Evolutionary conservation across 495 filamentous ascomycete species (phyloP).

Genomic region (Penicillium canescens): DNA sequence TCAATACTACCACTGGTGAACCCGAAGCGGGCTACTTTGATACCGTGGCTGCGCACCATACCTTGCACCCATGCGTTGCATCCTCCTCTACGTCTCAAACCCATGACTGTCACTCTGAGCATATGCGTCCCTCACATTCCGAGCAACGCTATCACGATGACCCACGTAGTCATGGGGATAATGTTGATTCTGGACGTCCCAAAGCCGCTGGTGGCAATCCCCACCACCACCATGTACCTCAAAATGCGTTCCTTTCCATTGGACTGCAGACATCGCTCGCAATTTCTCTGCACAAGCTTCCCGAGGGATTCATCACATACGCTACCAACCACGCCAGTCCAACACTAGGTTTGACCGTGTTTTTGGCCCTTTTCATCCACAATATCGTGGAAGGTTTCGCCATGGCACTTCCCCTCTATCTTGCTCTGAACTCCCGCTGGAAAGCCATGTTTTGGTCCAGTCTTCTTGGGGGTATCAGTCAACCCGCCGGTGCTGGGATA

Average conservation of each 20-base stretch:
- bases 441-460: conserved; percentile 84
- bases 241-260: conserved; percentile 90
- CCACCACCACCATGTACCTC: conserved; percentile 95
- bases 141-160: conserved; percentile 10
- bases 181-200: conserved; percentile 24
- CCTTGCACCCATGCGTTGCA: conserved; percentile 1
- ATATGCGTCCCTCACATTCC: conserved; percentile 2
- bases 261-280: conserved; percentile 91
- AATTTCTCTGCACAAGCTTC: conserved; percentile 94
- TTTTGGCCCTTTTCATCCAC: conserved; percentile 94
- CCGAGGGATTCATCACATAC: conserved; percentile 98
- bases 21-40: conserved; percentile 18
- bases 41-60: conserved; percentile 12
- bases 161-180: conserved; percentile 15
- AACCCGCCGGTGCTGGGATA: conserved; percentile 81
- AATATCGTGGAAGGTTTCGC: conserved; percentile 97
- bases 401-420: conserved; percentile 86
- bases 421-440: conserved; percentile 73
- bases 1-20: conserved; percentile 1
- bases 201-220: conserved; percentile 40
- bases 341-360: conserved; percentile 81
- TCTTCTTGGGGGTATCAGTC: conserved; percentile 79
- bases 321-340: conserved; percentile 97
- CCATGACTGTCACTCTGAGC: not conserved
- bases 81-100: conserved; percentile 16